These are phyloP conservation scores for Dinochytrium kinnereticum DNA, from an alignment of 371 early-diverging fungal species.

Conservation along the genomic window DNA sequence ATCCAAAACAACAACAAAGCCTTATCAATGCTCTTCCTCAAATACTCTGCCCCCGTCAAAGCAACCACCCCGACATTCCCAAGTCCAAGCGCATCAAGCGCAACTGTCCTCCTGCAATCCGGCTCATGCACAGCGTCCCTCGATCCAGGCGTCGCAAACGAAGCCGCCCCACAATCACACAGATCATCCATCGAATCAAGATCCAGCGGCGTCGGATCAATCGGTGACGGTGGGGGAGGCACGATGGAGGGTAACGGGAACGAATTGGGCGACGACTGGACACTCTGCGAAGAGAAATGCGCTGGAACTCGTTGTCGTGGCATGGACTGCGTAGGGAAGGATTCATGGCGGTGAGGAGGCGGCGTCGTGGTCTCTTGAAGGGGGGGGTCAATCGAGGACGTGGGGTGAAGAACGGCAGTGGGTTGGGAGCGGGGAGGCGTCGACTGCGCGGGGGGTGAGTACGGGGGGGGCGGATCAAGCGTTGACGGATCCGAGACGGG, in stretches of 20 bases:
- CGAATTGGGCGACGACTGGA: neutral
- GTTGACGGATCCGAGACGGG: neutral
- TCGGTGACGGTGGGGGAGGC: neutral
- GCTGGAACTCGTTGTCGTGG: neutral
- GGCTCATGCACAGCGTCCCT: conserved; percentile 25
- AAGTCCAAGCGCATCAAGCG: conserved; percentile 15
- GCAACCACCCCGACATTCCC: conserved; percentile 13
- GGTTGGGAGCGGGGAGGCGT: neutral
- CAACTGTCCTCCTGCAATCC: conserved; percentile 17
- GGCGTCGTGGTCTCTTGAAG: neutral
- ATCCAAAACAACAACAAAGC: conserved; percentile 35
- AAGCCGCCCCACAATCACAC: conserved; percentile 10
- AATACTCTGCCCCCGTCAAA: conserved; percentile 10
- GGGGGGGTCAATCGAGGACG: neutral
- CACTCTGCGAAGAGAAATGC: neutral
- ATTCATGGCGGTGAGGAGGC: neutral
- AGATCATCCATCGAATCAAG: conserved; percentile 9
- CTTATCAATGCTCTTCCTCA: conserved; percentile 2
- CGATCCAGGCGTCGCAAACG: conserved; percentile 4
- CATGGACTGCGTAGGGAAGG: neutral
- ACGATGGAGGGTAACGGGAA: conserved; percentile 1
- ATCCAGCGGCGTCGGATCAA: neutral
- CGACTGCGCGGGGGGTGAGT: neutral
- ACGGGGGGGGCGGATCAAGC: neutral
- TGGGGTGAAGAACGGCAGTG: neutral